phyloP scores from a whole-genome alignment of 352 stramenopile species.

The Thalassiosira exigua region DNA sequence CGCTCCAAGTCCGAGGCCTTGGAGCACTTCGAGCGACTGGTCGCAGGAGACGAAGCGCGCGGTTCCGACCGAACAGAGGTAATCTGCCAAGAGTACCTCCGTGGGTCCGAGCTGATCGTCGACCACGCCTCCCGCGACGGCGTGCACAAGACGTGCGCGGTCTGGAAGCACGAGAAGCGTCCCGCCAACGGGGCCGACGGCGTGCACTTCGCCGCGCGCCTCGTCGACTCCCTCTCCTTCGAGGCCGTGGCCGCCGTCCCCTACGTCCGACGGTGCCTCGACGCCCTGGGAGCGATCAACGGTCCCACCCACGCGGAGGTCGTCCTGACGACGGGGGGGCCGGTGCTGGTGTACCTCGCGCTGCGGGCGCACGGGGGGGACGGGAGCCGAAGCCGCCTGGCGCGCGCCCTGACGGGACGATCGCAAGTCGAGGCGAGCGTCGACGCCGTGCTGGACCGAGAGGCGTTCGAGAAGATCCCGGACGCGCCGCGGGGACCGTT shows the following conservation, averaged over 20 bases:
- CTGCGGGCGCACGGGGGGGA: conserved; percentile 92
- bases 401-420: conserved; percentile 78
- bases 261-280: conserved; percentile 64
- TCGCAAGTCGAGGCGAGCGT: conserved; percentile 91
- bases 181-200: conserved; percentile 84
- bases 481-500: conserved; percentile 41
- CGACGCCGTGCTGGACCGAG: conserved; percentile 82
- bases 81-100: conserved; percentile 94
- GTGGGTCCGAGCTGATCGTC: conserved; percentile 93
- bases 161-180: conserved; percentile 95
- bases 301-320: conserved; percentile 73
- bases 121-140: conserved; percentile 91
- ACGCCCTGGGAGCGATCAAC: conserved; percentile 62
- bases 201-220: conserved; percentile 65
- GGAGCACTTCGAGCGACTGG: conserved; percentile 52
- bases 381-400: conserved; percentile 90
- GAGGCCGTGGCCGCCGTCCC: conserved; percentile 59
- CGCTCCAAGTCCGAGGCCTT: conserved; percentile 50
- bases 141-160: conserved; percentile 90
- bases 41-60: conserved; percentile 22
- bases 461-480: conserved; percentile 85
- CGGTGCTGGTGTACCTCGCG: conserved; percentile 93
- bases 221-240: conserved; percentile 55
- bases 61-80: conserved; percentile 69
- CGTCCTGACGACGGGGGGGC: conserved; percentile 73